Conservation (phyloP, 2,329 filamentous ascomycete species). For the Phialemoniopsis sp. region DNA sequence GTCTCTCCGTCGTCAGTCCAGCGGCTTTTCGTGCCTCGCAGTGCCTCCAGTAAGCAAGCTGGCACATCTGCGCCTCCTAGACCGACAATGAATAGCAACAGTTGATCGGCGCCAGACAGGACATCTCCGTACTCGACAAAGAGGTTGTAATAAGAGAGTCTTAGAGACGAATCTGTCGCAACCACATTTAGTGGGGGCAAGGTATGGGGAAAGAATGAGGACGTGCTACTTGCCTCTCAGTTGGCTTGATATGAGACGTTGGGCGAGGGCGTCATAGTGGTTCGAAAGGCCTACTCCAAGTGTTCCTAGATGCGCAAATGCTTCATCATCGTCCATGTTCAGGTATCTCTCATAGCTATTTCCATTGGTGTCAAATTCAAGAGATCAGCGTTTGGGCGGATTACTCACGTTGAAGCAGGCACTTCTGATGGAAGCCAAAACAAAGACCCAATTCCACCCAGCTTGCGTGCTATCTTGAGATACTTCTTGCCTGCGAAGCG, state of each 20-base stretch:
- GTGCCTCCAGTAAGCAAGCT: constrained; percentile 12
- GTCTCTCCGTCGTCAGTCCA: constrained; percentile 21
- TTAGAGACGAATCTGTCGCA: too few relatives aligned
- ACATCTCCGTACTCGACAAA: constrained; percentile 17
- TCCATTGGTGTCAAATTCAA: too few relatives aligned
- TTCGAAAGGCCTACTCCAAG: constrained; percentile 10
- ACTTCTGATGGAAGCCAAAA: constrained; percentile 25
- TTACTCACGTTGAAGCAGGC: constrained; percentile 25
- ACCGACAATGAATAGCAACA: constrained; percentile 16
- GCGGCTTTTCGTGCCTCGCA: constrained; percentile 12
- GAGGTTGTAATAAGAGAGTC: constrained; percentile 11
- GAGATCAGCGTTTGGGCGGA: too few relatives aligned
- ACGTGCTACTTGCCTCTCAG: background rate
- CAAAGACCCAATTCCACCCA: constrained; percentile 21
- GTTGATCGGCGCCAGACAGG: constrained; percentile 15
- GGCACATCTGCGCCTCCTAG: constrained; percentile 15
- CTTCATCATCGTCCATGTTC: constrained; percentile 24
- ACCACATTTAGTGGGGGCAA: too few relatives aligned
- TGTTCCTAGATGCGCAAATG: constrained; percentile 18
- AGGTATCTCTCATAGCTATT: constrained; percentile 26
- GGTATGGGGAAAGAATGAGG: too few relatives aligned
- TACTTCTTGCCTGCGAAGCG: constrained; percentile 26
- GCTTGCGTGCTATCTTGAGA: constrained; percentile 22
- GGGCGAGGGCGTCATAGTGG: constrained; percentile 13
- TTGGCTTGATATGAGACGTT: constrained; percentile 13